Percentiles rank a stretch among this genome's conserved stretches.
Conservation (phyloP, 192 early-diverging fungal genomes). For the Gamsiella multidivaricata region DNA sequence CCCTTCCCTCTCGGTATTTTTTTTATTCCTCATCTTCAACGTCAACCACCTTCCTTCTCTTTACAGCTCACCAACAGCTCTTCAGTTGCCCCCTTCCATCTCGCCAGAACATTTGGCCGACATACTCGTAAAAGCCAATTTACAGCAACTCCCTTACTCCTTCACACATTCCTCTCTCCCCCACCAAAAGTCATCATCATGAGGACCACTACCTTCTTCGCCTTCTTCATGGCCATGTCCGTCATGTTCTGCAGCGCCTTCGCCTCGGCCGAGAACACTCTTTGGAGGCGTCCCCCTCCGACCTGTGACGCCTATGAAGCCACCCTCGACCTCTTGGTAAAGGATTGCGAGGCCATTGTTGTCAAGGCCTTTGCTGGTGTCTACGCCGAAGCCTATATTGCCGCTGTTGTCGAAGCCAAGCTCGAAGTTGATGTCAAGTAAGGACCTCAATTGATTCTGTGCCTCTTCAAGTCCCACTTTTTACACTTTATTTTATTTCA, state of each 20-base stretch:
- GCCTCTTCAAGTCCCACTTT: too few relatives aligned
- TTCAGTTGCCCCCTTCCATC: constrained; percentile 25
- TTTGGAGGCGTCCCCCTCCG: constrained; percentile 28
- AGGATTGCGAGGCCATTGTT: constrained; percentile 27
- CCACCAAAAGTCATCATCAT: constrained; percentile 20
- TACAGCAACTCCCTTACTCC: background rate
- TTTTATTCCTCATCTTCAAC: background rate
- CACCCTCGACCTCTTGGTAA: constrained; percentile 38
- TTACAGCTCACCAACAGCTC: constrained; percentile 5
- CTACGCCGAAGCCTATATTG: constrained; percentile 40
- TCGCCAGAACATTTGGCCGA: constrained; percentile 37
- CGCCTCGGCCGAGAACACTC: background rate
- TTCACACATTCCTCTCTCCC: background rate
- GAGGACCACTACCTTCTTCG: constrained; percentile 40
- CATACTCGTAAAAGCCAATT: constrained; percentile 7
- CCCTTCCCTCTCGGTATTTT: too few relatives aligned
- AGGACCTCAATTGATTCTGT: too few relatives aligned
- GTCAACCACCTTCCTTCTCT: background rate
- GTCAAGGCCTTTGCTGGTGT: constrained; percentile 49
- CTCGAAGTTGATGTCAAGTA: constrained; percentile 38
- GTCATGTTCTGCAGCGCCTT: constrained; percentile 42
- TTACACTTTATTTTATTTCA: too few relatives aligned
- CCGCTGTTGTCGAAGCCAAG: constrained; percentile 15
- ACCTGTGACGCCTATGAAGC: constrained; percentile 37
- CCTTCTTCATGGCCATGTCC: constrained; percentile 48